These are phyloP conservation scores for Penicillium glabrum DNA, from an alignment of 2,329 filamentous ascomycete genomes.

Conservation along the genomic window DNA sequence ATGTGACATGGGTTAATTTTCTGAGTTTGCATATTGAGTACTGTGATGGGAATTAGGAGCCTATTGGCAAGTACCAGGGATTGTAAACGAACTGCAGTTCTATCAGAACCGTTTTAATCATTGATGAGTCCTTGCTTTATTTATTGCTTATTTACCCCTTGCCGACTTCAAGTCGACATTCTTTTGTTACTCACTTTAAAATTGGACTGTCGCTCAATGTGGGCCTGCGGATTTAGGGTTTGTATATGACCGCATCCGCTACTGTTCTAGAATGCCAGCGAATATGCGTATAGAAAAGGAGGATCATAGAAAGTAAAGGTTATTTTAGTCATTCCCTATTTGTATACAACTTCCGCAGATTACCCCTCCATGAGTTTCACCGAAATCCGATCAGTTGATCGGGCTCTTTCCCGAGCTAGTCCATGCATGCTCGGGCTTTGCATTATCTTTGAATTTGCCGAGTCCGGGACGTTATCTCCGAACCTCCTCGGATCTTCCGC, in stretches of 20 bases:
- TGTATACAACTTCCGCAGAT: not conserved
- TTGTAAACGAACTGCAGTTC: too few relatives aligned
- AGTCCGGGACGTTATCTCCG: not conserved
- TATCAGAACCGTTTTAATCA: too few relatives aligned
- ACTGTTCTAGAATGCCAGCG: too few relatives aligned
- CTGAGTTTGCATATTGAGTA: too few relatives aligned
- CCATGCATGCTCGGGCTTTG: not conserved
- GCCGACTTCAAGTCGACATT: not conserved
- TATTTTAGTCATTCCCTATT: not conserved
- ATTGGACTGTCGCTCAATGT: not conserved
- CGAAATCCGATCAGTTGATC: not conserved
- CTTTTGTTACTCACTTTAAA: not conserved
- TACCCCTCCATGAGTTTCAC: not conserved
- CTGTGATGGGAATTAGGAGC: too few relatives aligned
- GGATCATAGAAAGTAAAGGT: not conserved
- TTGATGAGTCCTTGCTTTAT: too few relatives aligned
- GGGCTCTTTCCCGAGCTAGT: not conserved
- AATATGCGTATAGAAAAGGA: not conserved
- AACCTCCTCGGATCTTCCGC: not conserved
- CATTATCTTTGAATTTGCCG: not conserved
- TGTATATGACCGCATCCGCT: not conserved
- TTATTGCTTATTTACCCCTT: not conserved
- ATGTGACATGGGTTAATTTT: too few relatives aligned
- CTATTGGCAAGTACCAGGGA: too few relatives aligned
- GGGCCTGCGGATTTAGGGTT: not conserved